phyloP scores from a whole-genome alignment of 768 basidiomycete species.

The Lactarius indigo region DNA sequence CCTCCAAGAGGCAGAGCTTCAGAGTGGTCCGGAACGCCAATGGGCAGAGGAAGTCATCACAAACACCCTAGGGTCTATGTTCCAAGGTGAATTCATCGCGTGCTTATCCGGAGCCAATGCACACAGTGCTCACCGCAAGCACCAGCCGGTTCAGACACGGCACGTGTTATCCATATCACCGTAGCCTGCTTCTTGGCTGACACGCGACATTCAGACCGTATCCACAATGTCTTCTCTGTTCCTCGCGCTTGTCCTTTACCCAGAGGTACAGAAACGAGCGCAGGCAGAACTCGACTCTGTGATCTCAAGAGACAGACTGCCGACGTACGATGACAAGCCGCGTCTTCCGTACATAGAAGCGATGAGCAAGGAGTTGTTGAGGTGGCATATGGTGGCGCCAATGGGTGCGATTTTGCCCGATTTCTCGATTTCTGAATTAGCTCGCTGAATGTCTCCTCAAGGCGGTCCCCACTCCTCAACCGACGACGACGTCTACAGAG shows the following conservation, averaged over 20 bases:
- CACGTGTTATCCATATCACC: neutral
- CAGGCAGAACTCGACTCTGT: too few species aligned
- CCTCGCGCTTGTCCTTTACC: too few species aligned
- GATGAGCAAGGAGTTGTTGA: slow-evolving; percentile 26
- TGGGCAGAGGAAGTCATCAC: neutral
- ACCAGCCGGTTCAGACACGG: neutral
- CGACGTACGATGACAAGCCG: too few species aligned
- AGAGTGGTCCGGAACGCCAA: neutral
- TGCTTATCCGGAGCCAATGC: neutral
- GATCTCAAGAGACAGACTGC: too few species aligned
- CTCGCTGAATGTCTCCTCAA: neutral
- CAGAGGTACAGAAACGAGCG: too few species aligned
- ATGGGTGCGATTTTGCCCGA: slow-evolving; percentile 7
- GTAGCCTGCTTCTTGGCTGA: neutral
- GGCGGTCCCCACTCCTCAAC: slow-evolving; percentile 24
- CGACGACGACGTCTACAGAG: slow-evolving; percentile 29
- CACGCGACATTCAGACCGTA: neutral
- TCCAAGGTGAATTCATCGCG: neutral
- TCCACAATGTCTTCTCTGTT: slow-evolving; percentile 25
- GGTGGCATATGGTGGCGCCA: slow-evolving; percentile 26
- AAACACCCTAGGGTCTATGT: neutral
- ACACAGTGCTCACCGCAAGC: neutral
- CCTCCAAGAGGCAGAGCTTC: neutral
- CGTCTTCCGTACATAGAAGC: slow-evolving; percentile 23
- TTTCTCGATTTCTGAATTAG: neutral